These are phyloP conservation scores for Thraustochytrium sp. DNA, from an alignment of 352 stramenopile genomes.

Conservation along the genomic window DNA sequence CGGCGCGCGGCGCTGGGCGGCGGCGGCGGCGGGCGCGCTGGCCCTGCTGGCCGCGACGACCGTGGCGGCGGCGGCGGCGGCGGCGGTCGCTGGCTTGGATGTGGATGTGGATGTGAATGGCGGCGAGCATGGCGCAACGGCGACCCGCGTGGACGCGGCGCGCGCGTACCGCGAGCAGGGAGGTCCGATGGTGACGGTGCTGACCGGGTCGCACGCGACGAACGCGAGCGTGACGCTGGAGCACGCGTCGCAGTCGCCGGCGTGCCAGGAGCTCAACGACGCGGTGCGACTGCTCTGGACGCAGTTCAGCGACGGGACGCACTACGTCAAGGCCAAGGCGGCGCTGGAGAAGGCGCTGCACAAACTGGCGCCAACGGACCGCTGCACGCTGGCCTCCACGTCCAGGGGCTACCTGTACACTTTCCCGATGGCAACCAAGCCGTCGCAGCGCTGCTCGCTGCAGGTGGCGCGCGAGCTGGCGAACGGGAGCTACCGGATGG, in stretches of 20 bases:
- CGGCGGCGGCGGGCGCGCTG: too few relatives aligned
- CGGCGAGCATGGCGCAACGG: too few relatives aligned
- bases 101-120: background rate
- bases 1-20: too few relatives aligned
- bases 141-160: too few relatives aligned
- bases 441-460: background rate
- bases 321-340: background rate
- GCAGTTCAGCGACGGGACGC: background rate
- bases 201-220: slow-evolving; percentile 29
- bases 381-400: slow-evolving; percentile 14
- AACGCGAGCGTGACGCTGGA: background rate
- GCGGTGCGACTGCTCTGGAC: slow-evolving; percentile 3
- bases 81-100: background rate
- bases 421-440: slow-evolving; percentile 20
- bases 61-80: too few relatives aligned
- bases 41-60: too few relatives aligned
- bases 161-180: background rate
- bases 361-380: background rate
- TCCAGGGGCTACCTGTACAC: slow-evolving; percentile 29
- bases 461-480: background rate
- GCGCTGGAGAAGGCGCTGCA: background rate
- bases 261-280: slow-evolving; percentile 16
- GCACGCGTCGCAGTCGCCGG: background rate
- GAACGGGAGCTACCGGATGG: background rate
- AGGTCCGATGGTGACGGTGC: background rate